Base-by-base conservation (phyloP, 1,139 yeast species). In the Kodamaea ohmeri region DNA sequence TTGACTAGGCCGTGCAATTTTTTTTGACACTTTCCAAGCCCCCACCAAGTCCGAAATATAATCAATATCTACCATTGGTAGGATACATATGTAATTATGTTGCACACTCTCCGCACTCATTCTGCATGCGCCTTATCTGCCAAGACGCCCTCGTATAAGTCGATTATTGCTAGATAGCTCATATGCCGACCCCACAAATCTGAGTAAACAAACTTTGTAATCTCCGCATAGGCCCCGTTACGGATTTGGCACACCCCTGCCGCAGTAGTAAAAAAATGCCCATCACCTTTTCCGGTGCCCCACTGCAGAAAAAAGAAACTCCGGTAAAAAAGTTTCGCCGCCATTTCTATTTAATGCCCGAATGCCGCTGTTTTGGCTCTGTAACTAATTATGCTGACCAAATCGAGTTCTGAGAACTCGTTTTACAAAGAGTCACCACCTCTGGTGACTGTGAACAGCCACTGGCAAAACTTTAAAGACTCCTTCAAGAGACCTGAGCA, bases 401-500 rank as follows among this genome's bases (percentile, higher is more conserved):
- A 37, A 32, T 11, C 25, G 12, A 33, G 37, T n/a, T 24, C 33
- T 13, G 34, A 32, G 15, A 33, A 24, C 18, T 33, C 37, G 24
- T n/a, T 33, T 8, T 37, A 33, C 22, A 29, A 29, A 18, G 34
- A 28, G 29, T 15, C 33, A 6, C 35, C 19, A 28, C 34, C 29
- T 21, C 22, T 20, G 33, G 25, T 13, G 26, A 18, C 27, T 13
- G 18, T 17, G 6, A 13, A 22, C 6, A 32, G 34, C 2, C 47
- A 31, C 40, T 64, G 67, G 68, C 47, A 50, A 19, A 35, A 47
- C 3, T 55, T 67, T 39, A 51, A 41, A 34, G 67, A 65, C 47
- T 63, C 72, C 6, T 68, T 67, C 49, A 63, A 58, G 45, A 52
- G 65, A 32, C 54, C 62, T 12, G 60, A 53, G 13, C 40, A 38